phyloP scores from a whole-genome alignment of 371 early-diverging fungal genomes.

The Actinomucor elegans region DNA sequence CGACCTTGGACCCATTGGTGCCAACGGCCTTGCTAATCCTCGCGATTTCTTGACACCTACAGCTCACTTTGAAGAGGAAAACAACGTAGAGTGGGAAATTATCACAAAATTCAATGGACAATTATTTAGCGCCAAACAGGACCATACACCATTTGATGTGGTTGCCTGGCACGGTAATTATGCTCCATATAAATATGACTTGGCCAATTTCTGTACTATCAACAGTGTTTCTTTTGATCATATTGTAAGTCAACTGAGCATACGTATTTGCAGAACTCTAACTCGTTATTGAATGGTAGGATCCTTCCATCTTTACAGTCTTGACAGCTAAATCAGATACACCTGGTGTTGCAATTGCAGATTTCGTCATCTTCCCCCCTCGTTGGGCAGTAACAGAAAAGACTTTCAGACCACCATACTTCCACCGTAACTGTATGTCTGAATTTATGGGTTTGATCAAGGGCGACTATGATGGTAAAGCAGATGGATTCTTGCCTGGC shows the following conservation, averaged over 20 bases:
- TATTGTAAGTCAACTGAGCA: conserved; percentile 47
- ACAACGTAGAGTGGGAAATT: conserved; percentile 60
- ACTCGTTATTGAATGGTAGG: conserved; percentile 40
- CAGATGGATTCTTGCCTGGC: conserved; percentile 89
- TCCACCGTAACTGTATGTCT: conserved; percentile 93
- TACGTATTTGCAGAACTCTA: neutral
- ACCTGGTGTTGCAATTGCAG: conserved; percentile 91
- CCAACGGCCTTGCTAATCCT: conserved; percentile 95
- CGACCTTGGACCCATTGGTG: conserved; percentile 94
- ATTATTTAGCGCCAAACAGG: conserved; percentile 72
- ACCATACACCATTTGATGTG: conserved; percentile 92
- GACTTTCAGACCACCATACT: conserved; percentile 95
- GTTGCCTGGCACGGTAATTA: conserved; percentile 99
- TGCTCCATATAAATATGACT: conserved; percentile 93
- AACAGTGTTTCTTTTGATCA: conserved; percentile 94
- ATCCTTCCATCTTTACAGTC: conserved; percentile 95
- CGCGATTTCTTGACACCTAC: conserved; percentile 91
- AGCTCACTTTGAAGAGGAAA: conserved; percentile 75
- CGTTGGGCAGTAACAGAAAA: conserved; percentile 92
- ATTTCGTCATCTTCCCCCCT: conserved; percentile 98
- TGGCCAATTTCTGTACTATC: conserved; percentile 81
- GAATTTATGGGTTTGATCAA: conserved; percentile 97
- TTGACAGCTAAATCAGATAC: conserved; percentile 86
- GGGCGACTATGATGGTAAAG: conserved; percentile 94
- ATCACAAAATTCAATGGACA: conserved; percentile 84